Conservation (phyloP, 805 yeast species). For the Wickerhamiella domercqiae region DNA sequence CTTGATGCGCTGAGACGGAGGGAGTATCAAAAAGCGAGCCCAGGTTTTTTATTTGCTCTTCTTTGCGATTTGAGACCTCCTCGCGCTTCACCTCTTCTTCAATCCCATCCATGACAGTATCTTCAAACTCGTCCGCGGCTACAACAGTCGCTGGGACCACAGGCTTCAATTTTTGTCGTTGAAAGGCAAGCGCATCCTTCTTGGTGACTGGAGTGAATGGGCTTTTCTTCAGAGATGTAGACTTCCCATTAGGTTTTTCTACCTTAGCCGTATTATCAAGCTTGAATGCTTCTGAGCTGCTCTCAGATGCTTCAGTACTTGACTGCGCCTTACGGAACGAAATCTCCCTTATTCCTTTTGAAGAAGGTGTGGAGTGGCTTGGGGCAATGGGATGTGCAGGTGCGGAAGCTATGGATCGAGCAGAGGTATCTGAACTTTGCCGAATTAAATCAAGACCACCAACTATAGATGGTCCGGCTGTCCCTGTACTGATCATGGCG, state of each 20-base stretch:
- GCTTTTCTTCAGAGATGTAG: neutral
- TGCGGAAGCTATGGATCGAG: no score
- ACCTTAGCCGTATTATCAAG: neutral
- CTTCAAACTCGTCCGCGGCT: slow-evolving; percentile 4
- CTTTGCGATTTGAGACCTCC: neutral
- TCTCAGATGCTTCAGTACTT: neutral
- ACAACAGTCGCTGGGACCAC: slow-evolving; percentile 11
- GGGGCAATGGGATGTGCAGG: no score
- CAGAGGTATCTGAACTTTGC: no score
- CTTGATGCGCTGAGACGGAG: neutral
- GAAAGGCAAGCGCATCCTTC: slow-evolving; percentile 4
- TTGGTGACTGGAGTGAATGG: slow-evolving; percentile 3
- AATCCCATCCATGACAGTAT: slow-evolving; percentile 1
- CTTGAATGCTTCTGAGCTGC: neutral
- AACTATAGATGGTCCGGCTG: neutral
- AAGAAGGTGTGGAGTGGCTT: no score
- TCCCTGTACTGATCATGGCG: slow-evolving; percentile 4
- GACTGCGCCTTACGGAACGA: neutral
- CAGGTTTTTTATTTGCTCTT: slow-evolving; percentile 5
- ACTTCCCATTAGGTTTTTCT: neutral
- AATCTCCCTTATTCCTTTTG: neutral
- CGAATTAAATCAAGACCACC: no score
- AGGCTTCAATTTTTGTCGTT: neutral
- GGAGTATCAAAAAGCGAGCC: slow-evolving; percentile 7
- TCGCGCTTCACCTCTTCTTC: neutral